A percentile compares a stretch with the other conserved stretches of the same genome.
phyloP scores from a whole-genome alignment of 164 flowering plant genomes.

The Dillenia turbinata region DNA sequence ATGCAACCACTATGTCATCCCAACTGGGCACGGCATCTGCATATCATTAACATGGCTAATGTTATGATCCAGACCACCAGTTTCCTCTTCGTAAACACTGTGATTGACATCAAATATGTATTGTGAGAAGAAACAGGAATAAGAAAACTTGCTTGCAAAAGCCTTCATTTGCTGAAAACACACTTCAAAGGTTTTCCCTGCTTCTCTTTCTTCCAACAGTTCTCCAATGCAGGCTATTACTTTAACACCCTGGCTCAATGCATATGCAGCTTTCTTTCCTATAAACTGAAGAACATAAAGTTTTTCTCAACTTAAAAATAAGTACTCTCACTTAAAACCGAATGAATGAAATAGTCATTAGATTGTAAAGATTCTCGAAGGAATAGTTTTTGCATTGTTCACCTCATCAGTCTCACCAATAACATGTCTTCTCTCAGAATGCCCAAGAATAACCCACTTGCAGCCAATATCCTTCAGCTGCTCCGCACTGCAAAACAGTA shows the following conservation, averaged over 20 bases:
- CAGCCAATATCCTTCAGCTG: constrained; percentile 89
- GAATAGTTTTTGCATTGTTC: constrained; percentile 3
- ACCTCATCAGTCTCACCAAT: constrained; percentile 95
- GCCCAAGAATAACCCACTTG: constrained; percentile 98
- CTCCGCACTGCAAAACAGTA: constrained; percentile 53
- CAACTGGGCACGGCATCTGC: constrained; percentile 88
- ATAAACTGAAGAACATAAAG: constrained; percentile 55
- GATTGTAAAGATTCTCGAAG: background rate
- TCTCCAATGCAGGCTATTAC: constrained; percentile 99
- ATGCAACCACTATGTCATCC: constrained; percentile 90
- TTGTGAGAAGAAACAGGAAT: constrained; percentile 1
- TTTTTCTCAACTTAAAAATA: constrained; percentile 3
- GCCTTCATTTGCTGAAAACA: constrained; percentile 91
- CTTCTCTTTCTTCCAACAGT: constrained; percentile 80
- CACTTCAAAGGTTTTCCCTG: constrained; percentile 95
- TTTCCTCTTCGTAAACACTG: background rate
- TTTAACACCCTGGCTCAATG: constrained; percentile 74
- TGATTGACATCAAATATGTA: background rate
- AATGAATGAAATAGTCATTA: background rate
- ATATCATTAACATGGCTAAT: constrained; percentile 9
- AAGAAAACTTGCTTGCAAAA: constrained; percentile 53
- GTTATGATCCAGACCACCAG: constrained; percentile 1
- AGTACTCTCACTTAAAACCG: background rate
- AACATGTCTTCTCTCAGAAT: constrained; percentile 90
- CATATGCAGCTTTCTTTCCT: constrained; percentile 98